Evolutionary conservation across 2,329 filamentous ascomycete genomes (phyloP).

Genomic region (Verticillium nonalfalfae): DNA sequence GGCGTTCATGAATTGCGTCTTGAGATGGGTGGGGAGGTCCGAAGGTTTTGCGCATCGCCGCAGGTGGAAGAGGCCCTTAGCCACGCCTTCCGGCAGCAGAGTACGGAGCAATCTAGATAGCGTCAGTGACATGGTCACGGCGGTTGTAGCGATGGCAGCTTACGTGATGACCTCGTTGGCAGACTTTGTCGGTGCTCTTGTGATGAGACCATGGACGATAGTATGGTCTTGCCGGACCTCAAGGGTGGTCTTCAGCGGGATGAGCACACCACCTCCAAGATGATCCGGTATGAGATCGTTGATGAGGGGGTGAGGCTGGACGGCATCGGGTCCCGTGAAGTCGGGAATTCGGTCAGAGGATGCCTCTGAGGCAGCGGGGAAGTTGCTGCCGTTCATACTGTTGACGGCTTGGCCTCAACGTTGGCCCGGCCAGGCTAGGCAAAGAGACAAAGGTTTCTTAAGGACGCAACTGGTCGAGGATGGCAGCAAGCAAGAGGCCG

Average conservation of each 20-base stretch:
- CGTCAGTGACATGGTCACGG: conserved; percentile 16
- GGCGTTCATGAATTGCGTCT: conserved; percentile 54
- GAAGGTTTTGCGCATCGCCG: conserved; percentile 68
- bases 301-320: conserved; percentile 20
- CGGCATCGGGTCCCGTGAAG: conserved; percentile 9
- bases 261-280: conserved; percentile 41
- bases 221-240: conserved; percentile 55
- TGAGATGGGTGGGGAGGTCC: conserved; percentile 61
- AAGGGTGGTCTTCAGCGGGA: conserved; percentile 58
- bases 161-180: conserved; percentile 70
- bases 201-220: conserved; percentile 60
- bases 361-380: background rate
- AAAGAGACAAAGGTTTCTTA: background rate
- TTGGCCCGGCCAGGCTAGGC: background rate
- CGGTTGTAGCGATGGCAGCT: conserved; percentile 19
- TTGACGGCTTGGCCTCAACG: background rate
- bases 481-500: background rate
- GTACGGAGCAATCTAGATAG: conserved; percentile 31
- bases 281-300: conserved; percentile 27
- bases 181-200: conserved; percentile 63
- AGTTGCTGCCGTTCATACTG: background rate
- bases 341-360: conserved; percentile 6
- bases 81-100: conserved; percentile 52
- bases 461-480: background rate
- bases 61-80: conserved; percentile 63